These are phyloP conservation scores for Chalciporus sp. DNA, from an alignment of 1,284 basidiomycete species.

Conservation along the genomic window DNA sequence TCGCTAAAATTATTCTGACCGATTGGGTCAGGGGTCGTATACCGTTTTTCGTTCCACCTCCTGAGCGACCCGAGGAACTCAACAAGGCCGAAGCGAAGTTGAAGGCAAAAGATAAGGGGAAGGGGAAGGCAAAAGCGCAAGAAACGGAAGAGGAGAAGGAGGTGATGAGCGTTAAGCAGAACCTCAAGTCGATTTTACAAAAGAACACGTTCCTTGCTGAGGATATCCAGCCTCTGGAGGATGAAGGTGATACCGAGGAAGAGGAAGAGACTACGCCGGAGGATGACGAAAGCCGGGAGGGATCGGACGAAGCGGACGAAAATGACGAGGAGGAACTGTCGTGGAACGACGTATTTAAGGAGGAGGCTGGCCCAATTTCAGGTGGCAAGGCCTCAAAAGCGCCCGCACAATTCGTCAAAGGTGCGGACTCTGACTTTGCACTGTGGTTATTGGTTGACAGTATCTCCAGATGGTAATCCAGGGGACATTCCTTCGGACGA, in stretches of 20 bases:
- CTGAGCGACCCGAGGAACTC: constrained; percentile 69
- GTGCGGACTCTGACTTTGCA: constrained; percentile 11
- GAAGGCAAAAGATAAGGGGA: constrained; percentile 39
- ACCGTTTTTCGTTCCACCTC: constrained; percentile 85
- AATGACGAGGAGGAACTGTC: constrained; percentile 51
- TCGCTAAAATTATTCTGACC: constrained; percentile 93
- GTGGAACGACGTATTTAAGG: constrained; percentile 72
- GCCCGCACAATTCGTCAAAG: constrained; percentile 27
- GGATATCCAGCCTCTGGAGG: constrained; percentile 65
- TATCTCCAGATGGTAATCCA: constrained; percentile 1
- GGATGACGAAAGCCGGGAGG: constrained; percentile 33
- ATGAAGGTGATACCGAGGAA: constrained; percentile 38
- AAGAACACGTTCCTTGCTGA: constrained; percentile 84
- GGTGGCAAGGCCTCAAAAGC: constrained; percentile 31
- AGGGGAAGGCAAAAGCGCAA: constrained; percentile 38
- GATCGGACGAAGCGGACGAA: constrained; percentile 34
- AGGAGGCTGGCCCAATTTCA: constrained; percentile 27
- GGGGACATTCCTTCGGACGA: constrained; percentile 38
- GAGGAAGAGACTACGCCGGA: constrained; percentile 31
- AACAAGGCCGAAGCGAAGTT: constrained; percentile 64
- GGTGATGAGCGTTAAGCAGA: constrained; percentile 68
- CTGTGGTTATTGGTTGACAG: not conserved
- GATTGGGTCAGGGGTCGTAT: constrained; percentile 98
- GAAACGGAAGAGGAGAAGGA: constrained; percentile 31
- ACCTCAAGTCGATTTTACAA: constrained; percentile 75